Conservation (phyloP, 257 asterid species). For the Solanum dulcamara region DNA sequence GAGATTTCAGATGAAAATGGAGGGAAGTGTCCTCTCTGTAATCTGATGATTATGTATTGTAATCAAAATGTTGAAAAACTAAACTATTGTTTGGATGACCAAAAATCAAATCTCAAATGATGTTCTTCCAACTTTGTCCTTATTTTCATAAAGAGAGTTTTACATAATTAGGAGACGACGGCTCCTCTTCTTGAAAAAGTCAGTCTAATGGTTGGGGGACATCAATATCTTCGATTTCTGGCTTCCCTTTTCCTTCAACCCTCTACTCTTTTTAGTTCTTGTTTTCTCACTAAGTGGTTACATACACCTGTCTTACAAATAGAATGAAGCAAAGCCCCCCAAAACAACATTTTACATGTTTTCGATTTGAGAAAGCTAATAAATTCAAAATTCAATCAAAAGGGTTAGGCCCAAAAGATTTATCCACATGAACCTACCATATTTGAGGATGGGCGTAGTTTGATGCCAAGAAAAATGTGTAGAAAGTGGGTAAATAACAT, state of each 20-base stretch:
- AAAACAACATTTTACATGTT: neutral
- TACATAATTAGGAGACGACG: no score
- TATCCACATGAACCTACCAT: neutral
- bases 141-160: no score
- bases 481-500: no score
- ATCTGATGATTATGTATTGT: neutral
- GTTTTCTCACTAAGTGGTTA: no score
- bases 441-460: neutral
- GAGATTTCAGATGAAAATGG: neutral
- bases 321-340: neutral
- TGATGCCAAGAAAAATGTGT: neutral
- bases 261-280: no score
- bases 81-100: neutral
- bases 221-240: no score
- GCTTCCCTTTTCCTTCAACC: no score
- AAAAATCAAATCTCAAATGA: neutral
- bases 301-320: neutral
- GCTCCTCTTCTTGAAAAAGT: no score
- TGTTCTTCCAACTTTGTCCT: no score
- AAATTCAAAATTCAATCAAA: no score
- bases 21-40: neutral
- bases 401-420: neutral
- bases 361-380: neutral
- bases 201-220: no score
- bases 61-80: neutral